phyloP scores from a whole-genome alignment of 805 yeast genomes.

The Scheffersomyces coipomensis region DNA sequence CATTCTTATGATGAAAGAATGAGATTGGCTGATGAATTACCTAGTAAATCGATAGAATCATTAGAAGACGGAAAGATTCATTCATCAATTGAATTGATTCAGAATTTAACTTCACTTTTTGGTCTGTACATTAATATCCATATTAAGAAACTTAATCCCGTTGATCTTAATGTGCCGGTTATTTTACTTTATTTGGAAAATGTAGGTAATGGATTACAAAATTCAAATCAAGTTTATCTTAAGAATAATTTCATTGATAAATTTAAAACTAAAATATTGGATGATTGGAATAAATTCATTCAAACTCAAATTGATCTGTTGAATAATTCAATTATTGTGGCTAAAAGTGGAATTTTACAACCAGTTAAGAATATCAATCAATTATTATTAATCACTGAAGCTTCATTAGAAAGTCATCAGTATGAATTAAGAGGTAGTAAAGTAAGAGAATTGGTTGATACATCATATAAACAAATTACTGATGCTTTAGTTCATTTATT shows the following conservation, averaged over 20 bases:
- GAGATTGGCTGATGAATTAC: constrained; percentile 23
- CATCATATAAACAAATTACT: constrained; percentile 30
- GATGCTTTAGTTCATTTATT: constrained; percentile 35
- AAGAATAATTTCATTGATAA: constrained; percentile 49
- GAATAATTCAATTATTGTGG: constrained; percentile 31
- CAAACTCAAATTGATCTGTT: constrained; percentile 48
- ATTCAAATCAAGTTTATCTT: constrained; percentile 60
- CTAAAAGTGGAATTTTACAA: constrained; percentile 36
- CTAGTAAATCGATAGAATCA: constrained; percentile 20
- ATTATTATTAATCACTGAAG: constrained; percentile 30
- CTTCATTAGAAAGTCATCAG: constrained; percentile 23
- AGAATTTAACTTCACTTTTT: constrained; percentile 48
- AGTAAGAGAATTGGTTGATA: constrained; percentile 22
- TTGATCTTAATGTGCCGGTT: constrained; percentile 32
- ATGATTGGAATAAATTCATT: constrained; percentile 59
- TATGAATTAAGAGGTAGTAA: constrained; percentile 15
- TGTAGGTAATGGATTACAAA: constrained; percentile 34
- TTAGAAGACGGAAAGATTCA: constrained; percentile 39
- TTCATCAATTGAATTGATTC: constrained; percentile 49
- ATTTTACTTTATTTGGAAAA: constrained; percentile 28
- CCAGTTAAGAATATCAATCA: constrained; percentile 32
- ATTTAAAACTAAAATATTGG: constrained; percentile 48
- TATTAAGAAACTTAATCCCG: constrained; percentile 34
- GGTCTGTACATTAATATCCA: constrained; percentile 35
- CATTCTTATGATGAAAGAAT: constrained; percentile 30